Conservation (phyloP, 495 filamentous ascomycete genomes). For the Trichocladium antarcticum region DNA sequence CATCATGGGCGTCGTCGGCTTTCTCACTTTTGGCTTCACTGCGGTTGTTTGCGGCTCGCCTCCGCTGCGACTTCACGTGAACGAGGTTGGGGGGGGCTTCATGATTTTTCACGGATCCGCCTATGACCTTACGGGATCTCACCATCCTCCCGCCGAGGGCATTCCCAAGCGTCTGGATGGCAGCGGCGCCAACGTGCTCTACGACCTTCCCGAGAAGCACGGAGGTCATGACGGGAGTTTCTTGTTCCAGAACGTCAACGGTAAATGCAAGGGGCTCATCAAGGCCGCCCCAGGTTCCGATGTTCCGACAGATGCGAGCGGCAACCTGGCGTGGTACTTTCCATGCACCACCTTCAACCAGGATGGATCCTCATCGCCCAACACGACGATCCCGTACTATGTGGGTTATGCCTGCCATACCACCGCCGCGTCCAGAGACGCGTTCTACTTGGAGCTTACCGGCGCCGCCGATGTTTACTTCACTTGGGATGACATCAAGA, state of each 20-base stretch:
- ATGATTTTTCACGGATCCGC: constrained; percentile 95
- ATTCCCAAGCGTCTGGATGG: constrained; percentile 46
- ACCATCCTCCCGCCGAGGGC: constrained; percentile 67
- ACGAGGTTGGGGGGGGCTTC: constrained; percentile 66
- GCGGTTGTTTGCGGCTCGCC: constrained; percentile 67
- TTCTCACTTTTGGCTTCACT: constrained; percentile 94
- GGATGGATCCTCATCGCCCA: constrained; percentile 72
- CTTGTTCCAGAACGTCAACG: constrained; percentile 97
- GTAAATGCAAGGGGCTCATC: constrained; percentile 88
- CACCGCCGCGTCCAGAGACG: constrained; percentile 47
- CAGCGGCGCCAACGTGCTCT: constrained; percentile 64
- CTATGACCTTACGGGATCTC: constrained; percentile 63
- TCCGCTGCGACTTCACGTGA: constrained; percentile 61
- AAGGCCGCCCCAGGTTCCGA: constrained; percentile 56
- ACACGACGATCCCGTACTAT: constrained; percentile 63
- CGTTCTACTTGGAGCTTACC: constrained; percentile 63
- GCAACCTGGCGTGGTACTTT: constrained; percentile 92
- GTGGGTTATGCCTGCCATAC: constrained; percentile 89
- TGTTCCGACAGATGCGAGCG: constrained; percentile 61
- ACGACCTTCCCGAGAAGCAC: constrained; percentile 66
- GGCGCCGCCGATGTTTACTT: constrained; percentile 62
- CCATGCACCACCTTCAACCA: constrained; percentile 87
- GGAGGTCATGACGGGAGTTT: constrained; percentile 90
- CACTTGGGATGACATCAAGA: constrained; percentile 91
- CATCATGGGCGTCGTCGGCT: constrained; percentile 85